Conservation (phyloP, 352 stramenopile genomes). For the Pythium oligandrum region DNA sequence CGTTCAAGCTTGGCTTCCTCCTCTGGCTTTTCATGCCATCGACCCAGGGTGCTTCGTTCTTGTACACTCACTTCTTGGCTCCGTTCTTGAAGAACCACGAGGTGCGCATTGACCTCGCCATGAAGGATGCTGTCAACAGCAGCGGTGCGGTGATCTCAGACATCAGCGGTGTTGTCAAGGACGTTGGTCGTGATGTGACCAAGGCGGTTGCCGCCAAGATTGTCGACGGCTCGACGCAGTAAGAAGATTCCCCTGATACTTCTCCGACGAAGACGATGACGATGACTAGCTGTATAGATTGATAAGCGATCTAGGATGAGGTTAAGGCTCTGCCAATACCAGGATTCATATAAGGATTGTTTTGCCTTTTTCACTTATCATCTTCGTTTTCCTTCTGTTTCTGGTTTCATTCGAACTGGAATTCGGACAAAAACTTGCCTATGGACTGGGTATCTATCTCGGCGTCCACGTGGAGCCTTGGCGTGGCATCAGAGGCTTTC, state of each 20-base stretch:
- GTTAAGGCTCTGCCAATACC: slow-evolving; percentile 9
- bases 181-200: slow-evolving; percentile 70
- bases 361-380: slow-evolving; percentile 3
- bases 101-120: slow-evolving; percentile 76
- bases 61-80: slow-evolving; percentile 93
- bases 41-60: slow-evolving; percentile 92
- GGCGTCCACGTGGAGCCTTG: too few species aligned
- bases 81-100: slow-evolving; percentile 84
- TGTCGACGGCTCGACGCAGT: slow-evolving; percentile 42
- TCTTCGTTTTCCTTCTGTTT: neutral
- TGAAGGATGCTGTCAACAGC: slow-evolving; percentile 79
- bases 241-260: neutral
- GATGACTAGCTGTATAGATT: slow-evolving; percentile 21
- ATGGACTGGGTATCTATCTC: too few species aligned
- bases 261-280: too few species aligned
- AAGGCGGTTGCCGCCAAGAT: slow-evolving; percentile 75
- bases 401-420: too few species aligned
- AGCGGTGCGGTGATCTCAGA: slow-evolving; percentile 74
- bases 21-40: slow-evolving; percentile 97
- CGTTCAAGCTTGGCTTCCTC: slow-evolving; percentile 97
- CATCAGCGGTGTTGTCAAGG: slow-evolving; percentile 68
- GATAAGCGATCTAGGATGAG: slow-evolving; percentile 14
- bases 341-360: slow-evolving; percentile 3
- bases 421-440: too few species aligned
- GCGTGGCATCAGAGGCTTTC: too few species aligned